Evolutionary conservation across 768 basidiomycete species (phyloP), one percentile per base, ranked within the genome.

Genomic region (Pisolithus orientalis): DNA sequence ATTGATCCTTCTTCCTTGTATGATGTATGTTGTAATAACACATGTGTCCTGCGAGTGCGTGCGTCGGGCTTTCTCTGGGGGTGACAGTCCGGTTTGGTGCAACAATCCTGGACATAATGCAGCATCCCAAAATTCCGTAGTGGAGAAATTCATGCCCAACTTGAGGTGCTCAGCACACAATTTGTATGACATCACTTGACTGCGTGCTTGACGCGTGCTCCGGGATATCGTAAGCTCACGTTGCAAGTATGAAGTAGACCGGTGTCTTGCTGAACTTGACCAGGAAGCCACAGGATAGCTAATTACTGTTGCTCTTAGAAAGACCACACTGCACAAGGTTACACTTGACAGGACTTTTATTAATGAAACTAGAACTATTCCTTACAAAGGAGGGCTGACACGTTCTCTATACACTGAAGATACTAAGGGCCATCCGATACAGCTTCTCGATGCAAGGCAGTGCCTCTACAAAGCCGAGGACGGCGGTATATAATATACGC

Each of bases 171-270:
- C 14, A 13, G 34, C 34, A 13, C 13, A 11, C 34, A 34, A 34
- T 21, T 42, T 5, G 9, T 8, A 42, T 17, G 40, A 42, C 25
- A 42, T 42, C 40, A 42, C 40, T 21, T 17, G 0, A 67, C 65
- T 62, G 59, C 65, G 25, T 64, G 65, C 55, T 57, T 44, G 47
- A 54, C 46, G 61, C 64, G 57, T 57, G 64, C 64, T 61, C 38
- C 57, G 65, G 64, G 38, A 65, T 66, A 55, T 54, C 64, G 65
- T 65, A 55, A 53, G 3, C 47, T 64, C 66, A 65, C 64, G 64
- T 57, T 56, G 57, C 39, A 44, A 11, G 11, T 34, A 11, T 11
- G 11, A 34, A 11, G 34, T 11, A 34, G 34, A 54, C 51, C 21
- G 21, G 21, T 54, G 29, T 48, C 45, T 42, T 32, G 17, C 47